Evolutionary conservation across 345 rosid genomes (phyloP).

Genomic region (Atalantia buxifolia): DNA sequence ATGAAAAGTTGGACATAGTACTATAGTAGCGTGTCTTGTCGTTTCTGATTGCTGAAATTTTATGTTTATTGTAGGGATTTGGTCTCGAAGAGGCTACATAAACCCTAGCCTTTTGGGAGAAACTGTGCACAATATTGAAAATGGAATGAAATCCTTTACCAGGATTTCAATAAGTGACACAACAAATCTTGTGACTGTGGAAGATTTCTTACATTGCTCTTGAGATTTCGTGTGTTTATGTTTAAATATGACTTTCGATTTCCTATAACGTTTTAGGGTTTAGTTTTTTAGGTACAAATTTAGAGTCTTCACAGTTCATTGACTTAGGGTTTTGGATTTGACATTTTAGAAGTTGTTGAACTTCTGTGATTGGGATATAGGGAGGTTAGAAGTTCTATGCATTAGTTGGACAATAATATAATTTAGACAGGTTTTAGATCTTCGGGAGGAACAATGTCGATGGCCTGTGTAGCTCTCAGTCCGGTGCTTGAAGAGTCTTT

Average conservation of each 20-base stretch:
- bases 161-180: neutral
- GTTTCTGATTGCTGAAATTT: neutral
- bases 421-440: constrained; percentile 10
- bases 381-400: neutral
- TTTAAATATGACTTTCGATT: neutral
- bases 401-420: neutral
- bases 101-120: neutral
- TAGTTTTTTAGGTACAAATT: neutral
- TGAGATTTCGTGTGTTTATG: neutral
- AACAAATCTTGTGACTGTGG: neutral
- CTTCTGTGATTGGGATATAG: neutral
- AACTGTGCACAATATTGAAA: neutral
- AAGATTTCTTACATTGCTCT: neutral
- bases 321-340: neutral
- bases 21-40: neutral
- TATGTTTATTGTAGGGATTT: neutral
- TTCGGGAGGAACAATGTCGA: constrained; percentile 41
- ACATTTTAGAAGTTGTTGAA: neutral
- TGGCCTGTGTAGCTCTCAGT: constrained; percentile 56
- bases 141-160: neutral
- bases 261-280: neutral
- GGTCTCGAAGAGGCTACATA: neutral
- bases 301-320: constrained; percentile 7
- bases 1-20: neutral
- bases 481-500: constrained; percentile 48